These are phyloP conservation scores for Colletotrichum sp. DNA, from an alignment of 2,329 filamentous ascomycete species.

Conservation along the genomic window DNA sequence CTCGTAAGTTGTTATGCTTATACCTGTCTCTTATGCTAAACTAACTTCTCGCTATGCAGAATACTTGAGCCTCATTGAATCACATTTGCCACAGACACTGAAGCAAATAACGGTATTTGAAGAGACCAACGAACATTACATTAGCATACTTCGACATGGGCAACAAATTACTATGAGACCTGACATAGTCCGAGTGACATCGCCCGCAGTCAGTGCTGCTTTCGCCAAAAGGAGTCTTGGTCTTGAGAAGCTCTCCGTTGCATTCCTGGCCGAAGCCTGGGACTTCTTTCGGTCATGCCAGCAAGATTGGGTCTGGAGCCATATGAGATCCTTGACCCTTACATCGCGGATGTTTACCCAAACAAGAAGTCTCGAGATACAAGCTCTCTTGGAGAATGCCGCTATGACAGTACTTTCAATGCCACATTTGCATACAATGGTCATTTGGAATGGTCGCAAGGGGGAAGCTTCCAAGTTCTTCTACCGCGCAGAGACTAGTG, in stretches of 20 bases:
- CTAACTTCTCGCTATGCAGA: neutral
- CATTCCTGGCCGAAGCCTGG: constrained; percentile 32
- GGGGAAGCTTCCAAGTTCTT: constrained; percentile 37
- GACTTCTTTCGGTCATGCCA: constrained; percentile 30
- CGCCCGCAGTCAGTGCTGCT: constrained; percentile 7
- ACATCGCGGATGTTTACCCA: constrained; percentile 32
- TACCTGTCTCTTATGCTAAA: no score
- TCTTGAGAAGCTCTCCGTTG: constrained; percentile 31
- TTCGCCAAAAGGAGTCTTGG: constrained; percentile 31
- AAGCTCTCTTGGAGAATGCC: constrained; percentile 28
- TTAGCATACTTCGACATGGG: neutral
- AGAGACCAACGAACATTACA: constrained; percentile 27
- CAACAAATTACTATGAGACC: accelerated
- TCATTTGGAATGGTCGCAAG: constrained; percentile 37
- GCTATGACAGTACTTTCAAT: constrained; percentile 28
- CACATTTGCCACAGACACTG: constrained; percentile 26
- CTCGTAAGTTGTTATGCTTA: neutral
- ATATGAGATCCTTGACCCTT: constrained; percentile 35
- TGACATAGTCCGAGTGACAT: neutral
- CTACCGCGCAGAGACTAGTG: constrained; percentile 21
- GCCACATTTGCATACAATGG: constrained; percentile 34
- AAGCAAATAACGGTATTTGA: constrained; percentile 31
- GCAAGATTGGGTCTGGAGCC: constrained; percentile 29
- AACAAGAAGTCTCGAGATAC: constrained; percentile 21
- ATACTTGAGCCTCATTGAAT: constrained; percentile 9